Evolutionary conservation across 345 rosid genomes (phyloP), one percentile per base, ranked within the genome.

Genomic region (Salix koriyanagi): DNA sequence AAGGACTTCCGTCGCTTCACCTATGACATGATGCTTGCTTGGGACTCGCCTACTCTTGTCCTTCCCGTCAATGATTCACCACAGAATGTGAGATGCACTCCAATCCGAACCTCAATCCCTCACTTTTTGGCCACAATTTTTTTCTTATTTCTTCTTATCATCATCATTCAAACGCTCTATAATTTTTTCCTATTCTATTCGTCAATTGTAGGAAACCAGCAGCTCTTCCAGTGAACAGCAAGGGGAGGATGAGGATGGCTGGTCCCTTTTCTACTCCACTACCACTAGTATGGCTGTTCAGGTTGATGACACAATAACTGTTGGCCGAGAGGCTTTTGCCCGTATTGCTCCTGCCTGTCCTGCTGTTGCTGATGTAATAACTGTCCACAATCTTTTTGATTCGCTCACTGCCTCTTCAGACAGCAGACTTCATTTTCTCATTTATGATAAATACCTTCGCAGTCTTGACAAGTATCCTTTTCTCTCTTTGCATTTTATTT

Each of bases 21-120:
- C n/a, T 95, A 83, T 76, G 97, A 93, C 69, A 91, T 93, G 97
- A 95, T 95, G 97, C 99, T 93, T 82, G 99, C 99, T 30, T 95
- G 99, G 99, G 99, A 91, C 82, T 66, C 84, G 11, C 96, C 98
- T 3, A 81, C 91, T 69, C 83, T 83, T 36, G 85, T 87, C 44
- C 77, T 73, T 70, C 89, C 87, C 21, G 25, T 60, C 4, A 60
- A 16, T 1, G 65, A 60, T 21, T 60, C 65, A 25, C 65, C 65
- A 25, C 30, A 21, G 26, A 60, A 60, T 21, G 65, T 60, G 65
- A 60, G 65, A 60, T n/a, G n/a, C 62, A 58, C 23, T 15, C 62
- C 25, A 58, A 19, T 30, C 23, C 30, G 2, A 21, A 21, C 11
- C 65, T 28, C 7, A 21, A 21, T 2, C 65, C 25, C 28, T n/a